Percentiles rank a stretch among this genome's conserved stretches.
Evolutionary conservation across 106 monocot genomes (phyloP).

Genomic region (Ottelia alismoides): DNA sequence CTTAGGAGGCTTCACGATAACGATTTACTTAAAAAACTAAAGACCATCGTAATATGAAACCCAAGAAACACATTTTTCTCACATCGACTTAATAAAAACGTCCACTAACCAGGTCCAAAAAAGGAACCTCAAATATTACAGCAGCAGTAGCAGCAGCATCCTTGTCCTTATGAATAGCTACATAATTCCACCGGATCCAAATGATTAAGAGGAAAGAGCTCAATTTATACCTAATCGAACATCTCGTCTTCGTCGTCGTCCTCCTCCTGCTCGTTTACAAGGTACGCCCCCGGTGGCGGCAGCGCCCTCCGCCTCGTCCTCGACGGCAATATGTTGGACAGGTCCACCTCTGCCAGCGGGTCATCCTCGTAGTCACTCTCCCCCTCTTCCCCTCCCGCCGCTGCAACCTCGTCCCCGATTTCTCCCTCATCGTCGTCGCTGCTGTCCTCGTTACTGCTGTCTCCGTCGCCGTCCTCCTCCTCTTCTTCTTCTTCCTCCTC

Average conservation of each 20-base stretch:
- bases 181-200: too few species aligned
- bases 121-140: too few species aligned
- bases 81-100: too few species aligned
- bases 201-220: too few species aligned
- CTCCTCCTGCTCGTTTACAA: slow-evolving; percentile 19
- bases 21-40: too few species aligned
- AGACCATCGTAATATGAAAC: too few species aligned
- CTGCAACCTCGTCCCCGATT: neutral
- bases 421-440: neutral
- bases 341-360: slow-evolving; percentile 27
- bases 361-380: slow-evolving; percentile 23
- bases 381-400: slow-evolving; percentile 5
- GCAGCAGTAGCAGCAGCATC: too few species aligned
- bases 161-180: too few species aligned
- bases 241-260: slow-evolving; percentile 15
- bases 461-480: neutral
- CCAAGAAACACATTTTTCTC: too few species aligned
- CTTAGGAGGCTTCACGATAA: too few species aligned
- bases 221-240: too few species aligned
- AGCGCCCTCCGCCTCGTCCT: slow-evolving; percentile 14
- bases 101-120: too few species aligned
- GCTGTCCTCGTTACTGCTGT: neutral
- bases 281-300: slow-evolving; percentile 17
- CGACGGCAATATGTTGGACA: slow-evolving; percentile 23
- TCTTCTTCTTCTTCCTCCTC: slow-evolving; percentile 11